Base-by-base conservation (phyloP, 2,329 filamentous ascomycete genomes). In the Chrysoporthe deuterocubensis region DNA sequence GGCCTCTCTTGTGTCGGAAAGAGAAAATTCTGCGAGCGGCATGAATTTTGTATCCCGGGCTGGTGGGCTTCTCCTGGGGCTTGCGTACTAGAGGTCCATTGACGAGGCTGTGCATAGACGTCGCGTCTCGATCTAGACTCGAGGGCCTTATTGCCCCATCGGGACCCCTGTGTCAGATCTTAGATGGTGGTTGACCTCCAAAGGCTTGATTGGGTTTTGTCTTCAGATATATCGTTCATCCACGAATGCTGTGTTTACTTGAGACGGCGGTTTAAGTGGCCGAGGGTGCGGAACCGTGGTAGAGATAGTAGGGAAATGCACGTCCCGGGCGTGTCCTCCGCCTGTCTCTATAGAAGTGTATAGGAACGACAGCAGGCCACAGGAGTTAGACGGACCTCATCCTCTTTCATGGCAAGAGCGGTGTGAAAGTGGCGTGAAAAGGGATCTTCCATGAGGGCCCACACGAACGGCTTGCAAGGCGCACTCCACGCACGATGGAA, bases 141-240 rank as follows among this genome's bases (percentile, higher is more conserved):
- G 32, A 57, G 54, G 54, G n/a, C 34, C 34, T 2, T 18, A n/a
- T 34, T 40, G 32, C 34, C 14, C 32, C 54, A 40, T 40, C 54
- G 54, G 54, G 54, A 13, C 11, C 11, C 32, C 32, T 57, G 16
- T 40, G 34, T 40, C 54, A 57, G 34, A 21, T 57, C 54, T 18
- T 13, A 21, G 54, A n/a, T 57, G 54, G 6, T 5, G 3, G 11
- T 6, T 40, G 9, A 57, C 16, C 18, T 0, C 32, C 9, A 40
- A 57, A 40, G 54, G 13, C 34, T 57, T 37, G 16, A 18, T 57
- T 57, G 50, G n/a, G 2, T 32, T 11, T 21, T 9, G 32, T 40
- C 54, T 57, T 57, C 32, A 57, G 18, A n/a, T 57, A 40, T 34
- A 40, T 57, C 18, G 54, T 37, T n/a, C 54, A n/a, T 40, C 54